Base-by-base conservation (phyloP, 192 early-diverging fungal genomes). In the Neocallimastix lanati region DNA sequence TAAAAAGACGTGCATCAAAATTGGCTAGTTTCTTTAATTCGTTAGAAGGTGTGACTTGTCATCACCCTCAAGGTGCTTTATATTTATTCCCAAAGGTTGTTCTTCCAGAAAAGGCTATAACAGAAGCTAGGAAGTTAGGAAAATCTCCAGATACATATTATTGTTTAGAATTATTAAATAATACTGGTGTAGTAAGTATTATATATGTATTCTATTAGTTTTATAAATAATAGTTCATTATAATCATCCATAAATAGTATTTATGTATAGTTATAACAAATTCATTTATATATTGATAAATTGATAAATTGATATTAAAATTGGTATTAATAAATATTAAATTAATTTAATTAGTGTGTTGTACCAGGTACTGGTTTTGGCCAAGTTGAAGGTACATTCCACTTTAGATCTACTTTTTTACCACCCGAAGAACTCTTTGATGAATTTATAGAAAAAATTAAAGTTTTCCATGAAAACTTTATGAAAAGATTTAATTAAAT, bases 371-470 rank as follows among this genome's bases (percentile, higher is more conserved):
- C 89, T 35, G 97, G 97, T 36, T 99, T 99, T 82, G 91, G 93
- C 58, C 97, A 99, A 87, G 88, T 89, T 37, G 86, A 90, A 4
- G 93, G 91, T 27, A 99, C 95, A 9, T 96, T 88, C 85, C 97
- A 99, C 85, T 98, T 99, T 90, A 90, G 97, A 80, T 93, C 92
- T 79, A 98, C 97, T 12, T 99, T 99, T 87, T 84, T 99, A 85
- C 96, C 97, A 28, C 94, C 93, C 14, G 95, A 96, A 85, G 86
- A 96, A 67, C 85, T 95, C 35, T 95, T 99, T 92, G 96, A 96
- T 76, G 90, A 86, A 29, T 97, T 99, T 81, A 96, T 95, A 80
- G 81, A 80, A 28, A 87, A 85, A 76, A 87, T 99, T 77, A 84
- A 86, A 80, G 84, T 83, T 33, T 99, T 99, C 88, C 96, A 99